Percentiles rank a stretch among this genome's conserved stretches.
Evolutionary conservation across 345 rosid genomes (phyloP).

Genomic region (Eutrema heterophyllum): DNA sequence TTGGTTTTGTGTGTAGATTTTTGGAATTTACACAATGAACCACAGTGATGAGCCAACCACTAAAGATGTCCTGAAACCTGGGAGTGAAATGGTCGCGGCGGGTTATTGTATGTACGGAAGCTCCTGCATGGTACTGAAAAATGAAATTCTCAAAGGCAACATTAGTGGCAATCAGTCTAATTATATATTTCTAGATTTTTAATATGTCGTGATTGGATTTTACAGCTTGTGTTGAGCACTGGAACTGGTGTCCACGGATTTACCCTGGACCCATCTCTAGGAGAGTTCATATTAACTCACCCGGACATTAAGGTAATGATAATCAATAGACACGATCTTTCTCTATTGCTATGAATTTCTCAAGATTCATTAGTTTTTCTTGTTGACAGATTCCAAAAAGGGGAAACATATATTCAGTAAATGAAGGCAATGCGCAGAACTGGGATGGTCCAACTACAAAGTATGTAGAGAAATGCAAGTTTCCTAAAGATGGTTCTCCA

Average conservation of each 20-base stretch:
- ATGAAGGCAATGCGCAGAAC: constrained; percentile 96
- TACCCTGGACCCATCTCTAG: constrained; percentile 97
- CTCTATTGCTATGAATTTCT: background rate
- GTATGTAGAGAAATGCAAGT: constrained; percentile 97
- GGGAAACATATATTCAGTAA: constrained; percentile 94
- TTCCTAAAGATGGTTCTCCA: constrained; percentile 80
- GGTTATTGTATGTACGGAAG: constrained; percentile 99
- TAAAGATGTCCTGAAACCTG: constrained; percentile 86
- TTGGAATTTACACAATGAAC: constrained; percentile 79
- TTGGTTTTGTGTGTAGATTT: constrained; percentile 58
- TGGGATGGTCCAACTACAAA: constrained; percentile 95
- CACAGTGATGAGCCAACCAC: constrained; percentile 66
- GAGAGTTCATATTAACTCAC: constrained; percentile 95
- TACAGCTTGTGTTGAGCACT: constrained; percentile 89
- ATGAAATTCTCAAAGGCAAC: background rate
- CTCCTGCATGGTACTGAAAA: constrained; percentile 82
- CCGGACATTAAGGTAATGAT: constrained; percentile 78
- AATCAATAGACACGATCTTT: background rate
- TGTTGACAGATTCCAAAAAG: constrained; percentile 70
- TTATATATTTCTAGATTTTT: background rate
- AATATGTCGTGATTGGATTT: background rate
- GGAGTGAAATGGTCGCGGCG: constrained; percentile 88
- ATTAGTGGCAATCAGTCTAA: background rate
- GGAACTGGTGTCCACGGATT: constrained; percentile 92
- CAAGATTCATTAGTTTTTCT: background rate